Evolutionary conservation across 1,284 basidiomycete species (phyloP), one percentile per base, ranked within the genome.

Genomic region (Trichosporon faecale): DNA sequence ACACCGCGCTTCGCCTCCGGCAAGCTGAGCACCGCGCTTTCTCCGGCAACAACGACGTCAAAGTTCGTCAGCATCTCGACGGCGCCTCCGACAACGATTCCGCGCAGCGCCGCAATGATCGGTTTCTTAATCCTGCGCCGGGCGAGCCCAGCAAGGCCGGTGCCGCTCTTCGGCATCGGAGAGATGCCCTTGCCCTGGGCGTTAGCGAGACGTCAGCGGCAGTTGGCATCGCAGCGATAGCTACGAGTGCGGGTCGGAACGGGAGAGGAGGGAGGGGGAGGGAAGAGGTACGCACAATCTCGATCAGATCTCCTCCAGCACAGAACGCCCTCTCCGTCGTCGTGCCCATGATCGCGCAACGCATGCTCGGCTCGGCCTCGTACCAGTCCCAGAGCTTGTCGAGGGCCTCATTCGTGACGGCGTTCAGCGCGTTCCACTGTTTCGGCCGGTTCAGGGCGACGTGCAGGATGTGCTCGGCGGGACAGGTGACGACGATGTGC

Each of bases 1-100:
- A 72, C 71, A 14, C 71, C 65, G 31, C 71, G 68, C 61, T 72
- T 72, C 3, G 68, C 66, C 66, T 72, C 71, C 3, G 71, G 71
- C 0, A 70, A 49, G 27, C 64, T 64, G 2, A 72, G 67, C 25
- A 61, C 40, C 14, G 71, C 68, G 60, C 40, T 65, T 64, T 68
- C 68, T 37, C 68, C 71, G 2, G 71, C 71, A 7, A 72, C 40
- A 2, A 70, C 65, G 4, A 72, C 68, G 40, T 72, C 71, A 35
- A 72, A 61, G 40, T 72, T 72, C 2, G 68, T 66, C 4, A 72
- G 44, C 71, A 72, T 70, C 66, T 72, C 71, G n/a, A 70, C 64
- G 1, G 68, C 71, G 6, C 71, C 71, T n/a, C 71, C 71, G 7
- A 72, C 64, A 11, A 66, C 68, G 25, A 68, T 25, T 25, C 71